Evolutionary conservation across 257 asterid species (phyloP).

Genomic region (Pogostemon cablin): DNA sequence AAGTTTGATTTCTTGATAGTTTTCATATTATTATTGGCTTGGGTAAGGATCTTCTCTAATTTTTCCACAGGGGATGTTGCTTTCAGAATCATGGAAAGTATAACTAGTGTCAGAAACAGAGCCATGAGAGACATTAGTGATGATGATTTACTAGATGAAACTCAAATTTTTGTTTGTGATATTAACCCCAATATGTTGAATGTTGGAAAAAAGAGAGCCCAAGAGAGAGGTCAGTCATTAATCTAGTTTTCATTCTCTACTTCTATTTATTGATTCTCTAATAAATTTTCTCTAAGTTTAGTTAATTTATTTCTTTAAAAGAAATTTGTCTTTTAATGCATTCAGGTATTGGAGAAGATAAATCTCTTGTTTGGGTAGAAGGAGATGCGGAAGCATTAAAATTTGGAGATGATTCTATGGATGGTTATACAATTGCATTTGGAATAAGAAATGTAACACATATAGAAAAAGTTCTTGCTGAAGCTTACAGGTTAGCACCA

Average conservation of each 20-base stretch:
- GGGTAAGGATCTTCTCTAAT: conserved; percentile 36
- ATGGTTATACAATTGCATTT: conserved; percentile 95
- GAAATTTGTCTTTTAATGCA: conserved; percentile 12
- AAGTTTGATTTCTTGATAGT: conserved; percentile 4
- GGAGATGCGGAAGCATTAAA: conserved; percentile 92
- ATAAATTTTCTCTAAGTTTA: conserved; percentile 13
- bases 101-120: conserved; percentile 53
- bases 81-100: conserved; percentile 75
- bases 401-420: conserved; percentile 81
- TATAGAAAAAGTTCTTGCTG: conserved; percentile 84
- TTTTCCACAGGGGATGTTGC: conserved; percentile 89
- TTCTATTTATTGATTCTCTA: background rate
- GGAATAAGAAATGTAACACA: conserved; percentile 98
- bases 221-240: conserved; percentile 63
- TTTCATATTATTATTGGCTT: background rate
- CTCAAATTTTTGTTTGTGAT: conserved; percentile 81
- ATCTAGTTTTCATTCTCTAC: background rate
- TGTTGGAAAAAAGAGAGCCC: conserved; percentile 86
- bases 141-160: conserved; percentile 65
- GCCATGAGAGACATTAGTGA: conserved; percentile 63
- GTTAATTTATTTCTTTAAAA: background rate
- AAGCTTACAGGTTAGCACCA: conserved; percentile 77
- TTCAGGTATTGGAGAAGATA: conserved; percentile 61
- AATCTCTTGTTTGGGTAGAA: conserved; percentile 87
- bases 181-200: conserved; percentile 87